A percentile compares a stretch with the other conserved stretches of the same genome.
These are phyloP conservation scores for Lipomyces yamanashiensis DNA, from an alignment of 805 yeast genomes.

Conservation along the genomic window DNA sequence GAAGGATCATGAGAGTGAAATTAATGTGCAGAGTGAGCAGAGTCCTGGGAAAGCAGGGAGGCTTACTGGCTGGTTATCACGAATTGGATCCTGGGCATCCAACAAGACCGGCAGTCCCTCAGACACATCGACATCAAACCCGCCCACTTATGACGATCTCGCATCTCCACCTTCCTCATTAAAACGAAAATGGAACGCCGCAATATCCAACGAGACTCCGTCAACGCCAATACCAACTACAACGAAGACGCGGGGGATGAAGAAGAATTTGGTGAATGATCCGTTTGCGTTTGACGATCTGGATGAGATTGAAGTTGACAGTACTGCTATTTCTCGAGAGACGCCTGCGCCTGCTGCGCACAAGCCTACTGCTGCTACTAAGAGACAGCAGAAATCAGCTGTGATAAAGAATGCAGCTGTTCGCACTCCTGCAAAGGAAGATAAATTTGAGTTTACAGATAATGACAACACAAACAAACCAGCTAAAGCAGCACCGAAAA, in stretches of 20 bases:
- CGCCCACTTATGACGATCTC: no score
- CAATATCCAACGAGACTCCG: no score
- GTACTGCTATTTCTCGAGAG: background rate
- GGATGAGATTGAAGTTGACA: constrained; percentile 4
- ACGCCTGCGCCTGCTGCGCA: background rate
- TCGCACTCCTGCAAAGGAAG: background rate
- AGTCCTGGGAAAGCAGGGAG: no score
- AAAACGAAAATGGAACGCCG: no score
- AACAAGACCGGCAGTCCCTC: no score
- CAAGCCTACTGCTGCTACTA: background rate
- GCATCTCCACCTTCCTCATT: background rate
- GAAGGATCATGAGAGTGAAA: no score
- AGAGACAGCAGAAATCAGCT: background rate
- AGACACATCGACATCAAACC: no score
- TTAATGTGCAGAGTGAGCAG: no score
- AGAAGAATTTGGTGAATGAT: background rate
- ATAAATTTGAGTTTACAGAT: background rate
- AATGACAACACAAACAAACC: background rate
- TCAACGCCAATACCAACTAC: no score
- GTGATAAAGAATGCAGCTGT: background rate
- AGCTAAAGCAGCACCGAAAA: background rate
- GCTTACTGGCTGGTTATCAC: no score
- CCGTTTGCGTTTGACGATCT: constrained; percentile 9
- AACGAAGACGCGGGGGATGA: background rate
- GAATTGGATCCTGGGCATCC: no score